phyloP scores from a whole-genome alignment of 257 asterid species.

The Linaria vulgaris region DNA sequence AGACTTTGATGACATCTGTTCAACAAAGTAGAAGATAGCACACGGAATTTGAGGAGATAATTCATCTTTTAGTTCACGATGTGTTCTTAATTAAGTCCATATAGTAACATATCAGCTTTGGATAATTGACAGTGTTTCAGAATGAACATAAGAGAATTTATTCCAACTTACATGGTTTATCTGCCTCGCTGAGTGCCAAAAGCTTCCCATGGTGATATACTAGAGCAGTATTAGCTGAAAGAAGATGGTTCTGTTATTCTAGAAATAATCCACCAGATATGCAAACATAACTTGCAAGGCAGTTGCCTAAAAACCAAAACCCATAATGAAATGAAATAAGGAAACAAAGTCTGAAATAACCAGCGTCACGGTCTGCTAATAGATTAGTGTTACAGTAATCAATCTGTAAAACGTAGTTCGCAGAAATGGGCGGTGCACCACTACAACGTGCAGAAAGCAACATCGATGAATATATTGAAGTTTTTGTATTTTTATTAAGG shows the following conservation, averaged over 20 bases:
- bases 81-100: background rate
- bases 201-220: slow-evolving; percentile 91
- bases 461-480: too few species aligned
- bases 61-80: slow-evolving; percentile 2
- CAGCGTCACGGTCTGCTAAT: too few species aligned
- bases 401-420: too few species aligned
- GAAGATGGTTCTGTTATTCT: slow-evolving; percentile 17
- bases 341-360: too few species aligned
- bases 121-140: background rate
- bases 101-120: background rate
- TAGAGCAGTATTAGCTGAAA: slow-evolving; percentile 90
- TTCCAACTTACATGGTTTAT: slow-evolving; percentile 85
- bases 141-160: slow-evolving; percentile 18
- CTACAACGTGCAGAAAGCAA: too few species aligned
- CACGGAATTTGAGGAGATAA: slow-evolving; percentile 11
- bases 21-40: background rate
- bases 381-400: too few species aligned
- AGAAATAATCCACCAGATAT: slow-evolving; percentile 22
- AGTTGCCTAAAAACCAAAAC: slow-evolving; percentile 1
- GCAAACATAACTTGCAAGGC: background rate
- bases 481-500: too few species aligned
- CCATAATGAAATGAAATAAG: background rate
- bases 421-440: too few species aligned
- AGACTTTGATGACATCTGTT: slow-evolving; percentile 72
- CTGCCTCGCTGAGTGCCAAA: slow-evolving; percentile 85